Percentiles rank a stretch among this genome's conserved stretches.
phyloP scores from a whole-genome alignment of 2,329 filamentous ascomycete genomes.

The Balansia obtecta region DNA sequence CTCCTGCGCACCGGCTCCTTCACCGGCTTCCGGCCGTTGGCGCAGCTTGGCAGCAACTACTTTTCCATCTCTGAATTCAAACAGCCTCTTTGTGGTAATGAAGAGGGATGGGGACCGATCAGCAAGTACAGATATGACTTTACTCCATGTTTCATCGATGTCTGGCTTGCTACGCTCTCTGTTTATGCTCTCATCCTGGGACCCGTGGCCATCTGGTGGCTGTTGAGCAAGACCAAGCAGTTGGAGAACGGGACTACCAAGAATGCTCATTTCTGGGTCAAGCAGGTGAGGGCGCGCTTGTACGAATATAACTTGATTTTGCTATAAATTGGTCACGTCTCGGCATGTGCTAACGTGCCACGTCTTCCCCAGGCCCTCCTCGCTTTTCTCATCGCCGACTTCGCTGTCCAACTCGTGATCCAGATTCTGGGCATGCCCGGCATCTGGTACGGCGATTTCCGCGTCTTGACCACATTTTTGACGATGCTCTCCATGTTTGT shows the following conservation, averaged over 20 bases:
- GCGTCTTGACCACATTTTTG: conserved; percentile 68
- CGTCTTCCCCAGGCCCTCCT: conserved; percentile 37
- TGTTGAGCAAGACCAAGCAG: conserved; percentile 53
- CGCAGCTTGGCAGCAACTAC: conserved; percentile 45
- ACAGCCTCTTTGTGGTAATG: conserved; percentile 76
- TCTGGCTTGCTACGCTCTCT: conserved; percentile 71
- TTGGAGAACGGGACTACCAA: conserved; percentile 51
- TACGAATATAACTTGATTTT: neutral
- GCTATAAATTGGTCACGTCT: neutral
- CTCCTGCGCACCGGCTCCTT: conserved; percentile 47
- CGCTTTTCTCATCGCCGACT: conserved; percentile 52
- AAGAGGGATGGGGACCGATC: conserved; percentile 90
- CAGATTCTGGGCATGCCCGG: conserved; percentile 59
- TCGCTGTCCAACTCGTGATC: conserved; percentile 59
- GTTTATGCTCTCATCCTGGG: conserved; percentile 70
- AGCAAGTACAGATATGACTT: conserved; percentile 84
- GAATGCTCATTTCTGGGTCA: conserved; percentile 87
- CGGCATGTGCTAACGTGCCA: neutral
- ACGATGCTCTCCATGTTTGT: conserved; percentile 61
- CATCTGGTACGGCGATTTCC: conserved; percentile 69
- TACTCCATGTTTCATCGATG: conserved; percentile 93
- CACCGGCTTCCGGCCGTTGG: conserved; percentile 40
- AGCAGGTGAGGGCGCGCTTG: conserved; percentile 49
- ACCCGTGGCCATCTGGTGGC: conserved; percentile 64
- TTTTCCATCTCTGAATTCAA: conserved; percentile 37